Conservation (phyloP, 108 stramenopile genomes). For the Conticribra guillardii region DNA sequence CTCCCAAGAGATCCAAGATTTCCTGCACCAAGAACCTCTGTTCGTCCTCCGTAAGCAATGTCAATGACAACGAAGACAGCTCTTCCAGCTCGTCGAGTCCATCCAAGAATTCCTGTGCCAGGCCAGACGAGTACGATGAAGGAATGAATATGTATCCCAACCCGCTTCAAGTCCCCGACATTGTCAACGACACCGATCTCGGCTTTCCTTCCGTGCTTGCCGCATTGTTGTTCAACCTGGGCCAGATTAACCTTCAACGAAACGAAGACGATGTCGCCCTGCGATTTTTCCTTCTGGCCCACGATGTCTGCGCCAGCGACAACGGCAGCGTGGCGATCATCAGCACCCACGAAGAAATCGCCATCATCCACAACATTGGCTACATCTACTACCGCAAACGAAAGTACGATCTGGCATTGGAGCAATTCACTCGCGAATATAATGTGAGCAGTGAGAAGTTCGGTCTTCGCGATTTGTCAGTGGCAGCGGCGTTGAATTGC, state of each 20-base stretch:
- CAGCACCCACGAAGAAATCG: constrained; percentile 3
- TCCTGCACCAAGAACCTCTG: no score
- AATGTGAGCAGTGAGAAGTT: neutral
- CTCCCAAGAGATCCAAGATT: no score
- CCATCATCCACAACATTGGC: constrained; percentile 68
- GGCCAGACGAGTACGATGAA: constrained; percentile 68
- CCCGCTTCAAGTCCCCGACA: constrained; percentile 14
- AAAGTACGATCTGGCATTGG: constrained; percentile 36
- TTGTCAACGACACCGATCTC: constrained; percentile 10
- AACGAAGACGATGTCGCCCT: constrained; percentile 39
- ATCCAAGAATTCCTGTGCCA: no score
- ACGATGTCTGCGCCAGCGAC: constrained; percentile 19
- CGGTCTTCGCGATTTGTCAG: constrained; percentile 5
- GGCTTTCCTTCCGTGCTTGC: neutral
- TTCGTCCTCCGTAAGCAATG: no score
- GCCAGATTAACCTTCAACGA: neutral
- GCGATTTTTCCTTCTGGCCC: constrained; percentile 47
- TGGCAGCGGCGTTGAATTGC: constrained; percentile 59
- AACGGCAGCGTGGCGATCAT: neutral
- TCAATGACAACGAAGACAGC: no score
- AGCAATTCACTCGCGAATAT: constrained; percentile 17
- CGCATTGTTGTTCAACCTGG: constrained; percentile 6
- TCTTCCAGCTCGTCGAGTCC: no score
- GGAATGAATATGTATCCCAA: constrained; percentile 54
- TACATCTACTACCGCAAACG: constrained; percentile 54